These are phyloP conservation scores for Pythium brachiatum DNA, from an alignment of 352 stramenopile species.

Conservation along the genomic window DNA sequence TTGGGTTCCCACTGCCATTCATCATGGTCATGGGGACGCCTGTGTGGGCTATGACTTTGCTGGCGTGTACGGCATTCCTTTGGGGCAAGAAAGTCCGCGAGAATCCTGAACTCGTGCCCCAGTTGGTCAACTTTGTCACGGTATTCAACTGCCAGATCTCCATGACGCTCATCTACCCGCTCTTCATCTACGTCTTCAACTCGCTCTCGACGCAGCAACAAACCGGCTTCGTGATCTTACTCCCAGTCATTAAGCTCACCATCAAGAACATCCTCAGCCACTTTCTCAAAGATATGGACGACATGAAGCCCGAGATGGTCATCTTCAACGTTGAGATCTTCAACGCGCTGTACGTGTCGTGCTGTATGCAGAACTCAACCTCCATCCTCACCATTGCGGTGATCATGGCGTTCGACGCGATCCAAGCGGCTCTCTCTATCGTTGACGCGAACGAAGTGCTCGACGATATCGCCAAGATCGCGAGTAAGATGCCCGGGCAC, in stretches of 20 bases:
- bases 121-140: constrained; percentile 31
- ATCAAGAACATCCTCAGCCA: constrained; percentile 35
- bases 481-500: neutral
- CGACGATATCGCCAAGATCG: neutral
- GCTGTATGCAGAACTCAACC: constrained; percentile 25
- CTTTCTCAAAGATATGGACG: constrained; percentile 20
- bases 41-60: constrained; percentile 19
- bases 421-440: constrained; percentile 13
- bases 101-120: constrained; percentile 14
- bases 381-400: constrained; percentile 17
- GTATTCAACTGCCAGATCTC: constrained; percentile 36
- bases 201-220: constrained; percentile 17
- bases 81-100: constrained; percentile 25
- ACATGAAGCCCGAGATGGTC: constrained; percentile 26
- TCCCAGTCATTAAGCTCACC: constrained; percentile 38
- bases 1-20: constrained; percentile 45
- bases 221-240: constrained; percentile 28
- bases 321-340: constrained; percentile 33
- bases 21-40: constrained; percentile 27
- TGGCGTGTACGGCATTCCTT: constrained; percentile 22
- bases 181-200: constrained; percentile 37
- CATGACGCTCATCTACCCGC: constrained; percentile 36
- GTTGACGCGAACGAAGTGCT: constrained; percentile 6
- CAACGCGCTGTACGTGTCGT: constrained; percentile 26
- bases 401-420: constrained; percentile 3